Percentiles rank a stretch among this genome's conserved stretches.
phyloP scores from a whole-genome alignment of 345 rosid species.

The Populus deltoides region DNA sequence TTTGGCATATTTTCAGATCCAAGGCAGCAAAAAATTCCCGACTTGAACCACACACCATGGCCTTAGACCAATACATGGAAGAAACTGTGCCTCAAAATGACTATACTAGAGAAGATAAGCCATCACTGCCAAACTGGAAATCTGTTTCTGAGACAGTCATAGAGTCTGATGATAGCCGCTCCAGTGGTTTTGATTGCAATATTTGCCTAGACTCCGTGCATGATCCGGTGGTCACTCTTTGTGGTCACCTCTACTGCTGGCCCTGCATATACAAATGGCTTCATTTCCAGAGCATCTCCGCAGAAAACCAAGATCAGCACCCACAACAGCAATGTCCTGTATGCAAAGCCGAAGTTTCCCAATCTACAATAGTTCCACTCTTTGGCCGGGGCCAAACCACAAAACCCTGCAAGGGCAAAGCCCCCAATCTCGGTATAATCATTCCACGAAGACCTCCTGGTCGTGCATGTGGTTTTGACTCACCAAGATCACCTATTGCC shows the following conservation, averaged over 20 bases:
- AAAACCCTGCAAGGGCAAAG: slow-evolving; percentile 14
- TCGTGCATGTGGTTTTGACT: slow-evolving; percentile 16
- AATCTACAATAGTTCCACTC: slow-evolving; percentile 68
- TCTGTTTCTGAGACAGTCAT: slow-evolving; percentile 1
- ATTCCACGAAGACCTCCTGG: slow-evolving; percentile 31
- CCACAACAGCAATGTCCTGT: slow-evolving; percentile 76
- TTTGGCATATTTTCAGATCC: slow-evolving; percentile 17
- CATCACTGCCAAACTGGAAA: slow-evolving; percentile 20
- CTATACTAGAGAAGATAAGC: not conserved
- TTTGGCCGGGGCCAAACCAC: slow-evolving; percentile 62
- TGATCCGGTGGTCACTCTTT: slow-evolving; percentile 85
- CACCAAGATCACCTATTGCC: slow-evolving; percentile 12
- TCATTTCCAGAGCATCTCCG: slow-evolving; percentile 36
- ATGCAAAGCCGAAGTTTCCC: slow-evolving; percentile 76
- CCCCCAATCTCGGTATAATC: slow-evolving; percentile 14
- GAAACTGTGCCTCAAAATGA: slow-evolving; percentile 1
- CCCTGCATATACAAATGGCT: slow-evolving; percentile 96
- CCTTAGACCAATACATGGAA: slow-evolving; percentile 22
- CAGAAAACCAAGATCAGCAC: slow-evolving; percentile 33
- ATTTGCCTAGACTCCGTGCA: slow-evolving; percentile 77
- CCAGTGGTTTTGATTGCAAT: slow-evolving; percentile 37
- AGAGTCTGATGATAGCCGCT: slow-evolving; percentile 13
- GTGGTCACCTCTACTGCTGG: slow-evolving; percentile 97
- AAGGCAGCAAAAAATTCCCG: not conserved
- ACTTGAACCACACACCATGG: slow-evolving; percentile 14